Evolutionary conservation across 2,329 filamentous ascomycete genomes (phyloP).

Genomic region (Ceratocystis harringtonii): DNA sequence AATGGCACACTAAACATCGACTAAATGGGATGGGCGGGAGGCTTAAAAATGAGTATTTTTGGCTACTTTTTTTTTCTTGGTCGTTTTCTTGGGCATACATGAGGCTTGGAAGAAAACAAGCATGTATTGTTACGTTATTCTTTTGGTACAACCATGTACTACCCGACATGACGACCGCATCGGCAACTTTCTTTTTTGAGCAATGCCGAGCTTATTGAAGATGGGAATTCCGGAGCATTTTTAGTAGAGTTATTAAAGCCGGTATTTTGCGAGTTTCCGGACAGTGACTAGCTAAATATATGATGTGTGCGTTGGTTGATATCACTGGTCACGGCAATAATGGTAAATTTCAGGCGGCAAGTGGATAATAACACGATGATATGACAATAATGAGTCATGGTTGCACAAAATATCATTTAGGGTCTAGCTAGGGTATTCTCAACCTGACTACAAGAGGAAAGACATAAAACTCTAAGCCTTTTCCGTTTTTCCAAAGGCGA

Average conservation of each 20-base stretch:
- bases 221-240: background rate
- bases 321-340: background rate
- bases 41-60: background rate
- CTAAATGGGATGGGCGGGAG: background rate
- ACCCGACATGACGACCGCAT: background rate
- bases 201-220: background rate
- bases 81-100: background rate
- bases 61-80: background rate
- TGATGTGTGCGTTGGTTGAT: background rate
- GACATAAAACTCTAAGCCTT: background rate
- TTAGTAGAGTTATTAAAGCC: constrained; percentile 6
- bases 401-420: background rate
- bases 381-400: background rate
- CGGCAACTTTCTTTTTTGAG: background rate
- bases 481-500: no score
- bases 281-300: background rate
- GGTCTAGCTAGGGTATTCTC: background rate
- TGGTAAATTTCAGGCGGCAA: no score
- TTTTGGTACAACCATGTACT: background rate
- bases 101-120: background rate
- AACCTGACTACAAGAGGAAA: background rate
- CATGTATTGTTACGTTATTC: constrained; percentile 5
- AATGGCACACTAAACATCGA: constrained; percentile 7
- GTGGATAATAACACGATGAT: background rate
- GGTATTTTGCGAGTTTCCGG: background rate